Evolutionary conservation across 140 eudicot genomes (phyloP).

Genomic region (Anethum foeniculum): DNA sequence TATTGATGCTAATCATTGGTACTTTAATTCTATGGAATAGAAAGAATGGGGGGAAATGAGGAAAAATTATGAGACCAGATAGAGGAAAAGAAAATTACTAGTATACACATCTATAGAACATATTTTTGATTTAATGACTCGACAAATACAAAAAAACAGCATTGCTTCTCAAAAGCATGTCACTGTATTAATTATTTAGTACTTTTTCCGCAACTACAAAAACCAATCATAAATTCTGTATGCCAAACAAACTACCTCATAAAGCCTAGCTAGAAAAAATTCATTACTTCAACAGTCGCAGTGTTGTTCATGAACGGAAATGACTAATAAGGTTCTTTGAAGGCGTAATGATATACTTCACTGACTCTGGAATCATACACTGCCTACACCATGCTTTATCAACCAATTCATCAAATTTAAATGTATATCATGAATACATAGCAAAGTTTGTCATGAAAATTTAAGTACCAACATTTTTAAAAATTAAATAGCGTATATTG

Average conservation of each 20-base stretch:
- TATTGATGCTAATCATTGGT: not conserved
- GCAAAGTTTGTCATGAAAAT: not conserved
- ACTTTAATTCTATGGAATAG: not conserved
- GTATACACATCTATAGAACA: not conserved
- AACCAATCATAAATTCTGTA: not conserved
- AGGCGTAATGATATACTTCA: not conserved
- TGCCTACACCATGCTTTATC: not conserved
- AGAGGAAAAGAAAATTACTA: not conserved
- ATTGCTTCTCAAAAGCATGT: not conserved
- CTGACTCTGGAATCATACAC: not conserved
- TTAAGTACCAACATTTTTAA: not conserved
- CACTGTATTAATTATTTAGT: not conserved
- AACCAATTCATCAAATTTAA: not conserved
- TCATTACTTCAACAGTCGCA: conserved; percentile 8
- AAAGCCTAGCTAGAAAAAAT: not conserved
- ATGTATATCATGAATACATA: not conserved
- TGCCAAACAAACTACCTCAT: not conserved
- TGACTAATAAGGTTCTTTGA: not conserved
- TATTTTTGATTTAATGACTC: too few species aligned
- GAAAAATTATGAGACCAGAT: not conserved
- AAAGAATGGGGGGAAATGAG: not conserved
- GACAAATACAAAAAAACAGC: not conserved
- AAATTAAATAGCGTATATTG: not conserved
- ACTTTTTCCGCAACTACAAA: not conserved
- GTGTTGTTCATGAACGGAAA: not conserved